Evolutionary conservation across 2,329 filamentous ascomycete species (phyloP).

Genomic region (Penicillium sp.): DNA sequence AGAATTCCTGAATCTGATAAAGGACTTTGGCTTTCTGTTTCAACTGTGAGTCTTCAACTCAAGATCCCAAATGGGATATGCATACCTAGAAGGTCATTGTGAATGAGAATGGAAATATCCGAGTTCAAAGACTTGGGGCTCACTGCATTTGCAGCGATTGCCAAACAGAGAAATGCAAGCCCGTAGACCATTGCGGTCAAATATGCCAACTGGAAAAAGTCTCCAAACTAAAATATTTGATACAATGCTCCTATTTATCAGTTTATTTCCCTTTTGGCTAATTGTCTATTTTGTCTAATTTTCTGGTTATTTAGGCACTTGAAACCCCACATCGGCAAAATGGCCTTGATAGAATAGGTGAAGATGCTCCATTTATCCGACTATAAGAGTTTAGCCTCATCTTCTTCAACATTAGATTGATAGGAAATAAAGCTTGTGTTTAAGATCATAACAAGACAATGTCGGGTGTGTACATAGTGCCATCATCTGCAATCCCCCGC

Average conservation of each 20-base stretch:
- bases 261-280: neutral
- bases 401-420: neutral
- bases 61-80: neutral
- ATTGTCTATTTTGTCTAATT: neutral
- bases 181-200: constrained; percentile 7
- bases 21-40: constrained; percentile 15
- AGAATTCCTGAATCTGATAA: constrained; percentile 13
- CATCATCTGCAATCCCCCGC: neutral
- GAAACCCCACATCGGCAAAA: constrained; percentile 15
- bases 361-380: constrained; percentile 6
- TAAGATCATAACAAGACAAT: neutral
- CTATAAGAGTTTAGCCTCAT: neutral
- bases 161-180: neutral
- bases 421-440: neutral
- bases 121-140: constrained; percentile 12
- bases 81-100: constrained; percentile 19
- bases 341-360: neutral
- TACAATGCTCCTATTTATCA: neutral
- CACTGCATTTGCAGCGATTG: constrained; percentile 5
- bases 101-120: constrained; percentile 18
- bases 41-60: neutral
- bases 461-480: neutral
- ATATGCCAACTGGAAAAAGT: too few species aligned
- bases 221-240: neutral
- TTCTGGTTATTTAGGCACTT: constrained; percentile 1